Conservation (phyloP, 768 basidiomycete genomes). For the Sistotremastrum niveocremeum region DNA sequence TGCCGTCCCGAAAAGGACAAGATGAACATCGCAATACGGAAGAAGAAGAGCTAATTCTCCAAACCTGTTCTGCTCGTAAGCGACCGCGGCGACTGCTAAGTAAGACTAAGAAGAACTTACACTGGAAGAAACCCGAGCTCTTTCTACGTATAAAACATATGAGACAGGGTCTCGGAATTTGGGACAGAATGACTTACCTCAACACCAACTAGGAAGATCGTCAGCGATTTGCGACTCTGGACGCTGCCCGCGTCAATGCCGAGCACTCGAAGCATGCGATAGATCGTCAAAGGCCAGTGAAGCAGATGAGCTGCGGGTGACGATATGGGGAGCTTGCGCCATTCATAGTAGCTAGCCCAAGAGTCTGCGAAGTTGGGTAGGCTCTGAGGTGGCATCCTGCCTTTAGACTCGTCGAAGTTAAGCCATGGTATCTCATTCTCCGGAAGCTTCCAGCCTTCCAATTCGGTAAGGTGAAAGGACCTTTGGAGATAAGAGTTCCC, state of each 20-base stretch:
- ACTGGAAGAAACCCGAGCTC: conserved; percentile 27
- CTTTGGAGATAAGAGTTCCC: not conserved
- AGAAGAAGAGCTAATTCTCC: conserved; percentile 32
- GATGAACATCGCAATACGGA: conserved; percentile 31
- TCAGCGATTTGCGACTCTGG: conserved; percentile 15
- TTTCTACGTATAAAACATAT: not conserved
- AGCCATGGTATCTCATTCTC: conserved; percentile 6
- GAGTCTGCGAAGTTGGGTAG: conserved; percentile 10
- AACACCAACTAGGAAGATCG: conserved; percentile 25
- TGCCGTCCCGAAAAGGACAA: conserved; percentile 26
- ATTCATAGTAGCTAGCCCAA: conserved; percentile 33
- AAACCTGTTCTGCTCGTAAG: conserved; percentile 18
- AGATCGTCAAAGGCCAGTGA: conserved; percentile 29
- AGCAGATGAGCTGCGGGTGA: conserved; percentile 32
- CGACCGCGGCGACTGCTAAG: not conserved
- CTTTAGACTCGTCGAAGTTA: not conserved
- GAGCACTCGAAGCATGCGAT: conserved; percentile 24
- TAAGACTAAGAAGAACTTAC: conserved; percentile 14
- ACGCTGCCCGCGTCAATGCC: conserved; percentile 11
- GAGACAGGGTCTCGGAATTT: not conserved
- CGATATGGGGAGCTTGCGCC: conserved; percentile 29
- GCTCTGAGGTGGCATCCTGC: not conserved
- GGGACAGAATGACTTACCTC: conserved; percentile 12
- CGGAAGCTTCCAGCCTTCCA: conserved; percentile 4
- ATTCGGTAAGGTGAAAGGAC: not conserved